Conservation (phyloP, 2,329 filamentous ascomycete species). For the Sporothrix brasiliensis region DNA sequence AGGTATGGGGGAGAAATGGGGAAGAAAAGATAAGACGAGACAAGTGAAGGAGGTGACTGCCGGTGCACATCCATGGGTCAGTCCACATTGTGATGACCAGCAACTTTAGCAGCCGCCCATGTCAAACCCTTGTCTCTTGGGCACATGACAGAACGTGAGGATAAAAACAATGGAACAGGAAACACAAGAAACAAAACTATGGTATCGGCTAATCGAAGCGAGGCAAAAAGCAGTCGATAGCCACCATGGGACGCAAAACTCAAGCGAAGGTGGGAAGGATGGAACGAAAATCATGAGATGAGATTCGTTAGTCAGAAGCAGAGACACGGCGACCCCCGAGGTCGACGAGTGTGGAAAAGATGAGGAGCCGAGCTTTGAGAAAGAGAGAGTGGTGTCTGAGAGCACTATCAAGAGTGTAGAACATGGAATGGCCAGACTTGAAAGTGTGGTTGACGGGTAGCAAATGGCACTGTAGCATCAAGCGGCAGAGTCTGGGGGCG, state of each 20-base stretch:
- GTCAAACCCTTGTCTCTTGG: constrained; percentile 15
- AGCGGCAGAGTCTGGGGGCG: not conserved
- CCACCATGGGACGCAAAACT: not conserved
- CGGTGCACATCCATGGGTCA: not conserved
- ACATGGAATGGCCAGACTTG: constrained; percentile 4
- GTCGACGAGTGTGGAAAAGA: not conserved
- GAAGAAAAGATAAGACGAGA: not conserved
- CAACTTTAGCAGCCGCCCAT: constrained; percentile 26
- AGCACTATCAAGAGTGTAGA: not conserved
- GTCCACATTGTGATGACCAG: too few species aligned
- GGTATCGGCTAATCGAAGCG: constrained; percentile 10
- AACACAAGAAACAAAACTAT: not conserved
- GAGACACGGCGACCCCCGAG: constrained; percentile 16
- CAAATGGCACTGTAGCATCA: constrained; percentile 7
- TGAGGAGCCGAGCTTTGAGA: not conserved
- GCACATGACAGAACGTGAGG: not conserved
- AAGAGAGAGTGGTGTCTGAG: not conserved
- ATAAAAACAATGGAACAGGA: constrained; percentile 4
- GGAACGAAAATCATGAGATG: not conserved
- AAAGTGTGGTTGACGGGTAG: not conserved
- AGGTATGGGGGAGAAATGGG: not conserved
- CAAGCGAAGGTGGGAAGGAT: not conserved
- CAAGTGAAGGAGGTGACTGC: not conserved
- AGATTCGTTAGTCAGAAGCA: not conserved
- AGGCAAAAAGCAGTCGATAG: not conserved